phyloP scores from a whole-genome alignment of 2,329 filamentous ascomycete species.

The Exophiala dermatitidis region DNA sequence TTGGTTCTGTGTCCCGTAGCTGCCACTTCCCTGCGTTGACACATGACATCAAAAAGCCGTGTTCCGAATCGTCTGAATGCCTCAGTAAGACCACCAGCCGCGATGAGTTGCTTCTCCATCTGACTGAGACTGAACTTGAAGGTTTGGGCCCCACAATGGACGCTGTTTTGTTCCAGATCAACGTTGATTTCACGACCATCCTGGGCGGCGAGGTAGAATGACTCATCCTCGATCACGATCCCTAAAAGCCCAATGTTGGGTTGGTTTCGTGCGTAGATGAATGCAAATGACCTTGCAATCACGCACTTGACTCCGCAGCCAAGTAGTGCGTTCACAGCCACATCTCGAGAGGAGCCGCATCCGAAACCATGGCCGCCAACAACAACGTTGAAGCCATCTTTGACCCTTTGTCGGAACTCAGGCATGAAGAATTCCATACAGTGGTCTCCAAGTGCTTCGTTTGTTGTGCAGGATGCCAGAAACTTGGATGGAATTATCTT shows the following conservation, averaged over 20 bases:
- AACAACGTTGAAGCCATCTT: slow-evolving; percentile 36
- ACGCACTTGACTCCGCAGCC: slow-evolving; percentile 39
- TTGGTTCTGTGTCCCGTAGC: too few species aligned
- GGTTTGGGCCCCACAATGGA: background rate
- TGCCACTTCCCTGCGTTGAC: background rate
- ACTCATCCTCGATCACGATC: slow-evolving; percentile 5
- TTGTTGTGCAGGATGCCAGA: slow-evolving; percentile 10
- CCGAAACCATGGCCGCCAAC: slow-evolving; percentile 43
- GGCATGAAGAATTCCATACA: slow-evolving; percentile 39
- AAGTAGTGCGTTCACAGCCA: slow-evolving; percentile 38
- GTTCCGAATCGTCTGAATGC: slow-evolving; percentile 5
- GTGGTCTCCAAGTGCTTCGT: slow-evolving; percentile 33
- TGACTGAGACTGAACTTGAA: slow-evolving; percentile 5
- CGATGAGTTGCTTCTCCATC: slow-evolving; percentile 8
- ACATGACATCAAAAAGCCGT: slow-evolving; percentile 1
- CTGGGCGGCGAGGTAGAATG: slow-evolving; percentile 3
- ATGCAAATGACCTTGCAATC: slow-evolving; percentile 41
- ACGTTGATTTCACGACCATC: slow-evolving; percentile 2
- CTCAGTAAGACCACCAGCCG: slow-evolving; percentile 1
- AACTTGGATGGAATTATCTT: slow-evolving; percentile 5
- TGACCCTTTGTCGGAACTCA: slow-evolving; percentile 34
- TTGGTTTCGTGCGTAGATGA: slow-evolving; percentile 44
- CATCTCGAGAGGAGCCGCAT: slow-evolving; percentile 40
- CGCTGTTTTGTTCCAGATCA: background rate
- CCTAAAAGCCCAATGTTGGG: slow-evolving; percentile 41